These are phyloP conservation scores for Citrullus colocynthis DNA, from an alignment of 306 rosid species.

Conservation along the genomic window DNA sequence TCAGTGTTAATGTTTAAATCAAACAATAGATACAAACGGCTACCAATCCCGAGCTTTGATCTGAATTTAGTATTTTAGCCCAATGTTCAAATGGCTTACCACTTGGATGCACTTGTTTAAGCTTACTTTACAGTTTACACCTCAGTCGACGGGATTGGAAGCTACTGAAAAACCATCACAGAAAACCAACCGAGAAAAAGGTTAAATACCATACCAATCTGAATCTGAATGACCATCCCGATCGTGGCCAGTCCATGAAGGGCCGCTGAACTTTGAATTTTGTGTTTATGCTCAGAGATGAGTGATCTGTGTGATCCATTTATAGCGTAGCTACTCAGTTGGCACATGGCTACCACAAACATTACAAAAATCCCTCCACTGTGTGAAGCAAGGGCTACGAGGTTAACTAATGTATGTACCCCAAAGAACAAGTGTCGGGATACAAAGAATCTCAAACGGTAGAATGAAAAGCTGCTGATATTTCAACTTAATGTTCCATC, in stretches of 20 bases:
- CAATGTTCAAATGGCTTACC: neutral
- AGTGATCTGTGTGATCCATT: neutral
- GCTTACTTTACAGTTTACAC: neutral
- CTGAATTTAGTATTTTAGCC: neutral
- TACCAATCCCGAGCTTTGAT: neutral
- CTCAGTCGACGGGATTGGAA: neutral
- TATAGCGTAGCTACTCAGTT: neutral
- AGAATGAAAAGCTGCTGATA: constrained; percentile 13
- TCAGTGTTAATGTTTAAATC: neutral
- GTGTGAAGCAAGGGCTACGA: neutral
- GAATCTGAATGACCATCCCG: neutral
- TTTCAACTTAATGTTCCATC: constrained; percentile 63
- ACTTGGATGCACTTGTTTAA: neutral
- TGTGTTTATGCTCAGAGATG: neutral
- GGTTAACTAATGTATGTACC: neutral
- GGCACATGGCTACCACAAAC: neutral
- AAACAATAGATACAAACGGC: constrained; percentile 4
- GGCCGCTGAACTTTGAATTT: neutral
- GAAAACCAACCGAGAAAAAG: constrained; percentile 2
- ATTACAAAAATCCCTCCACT: neutral
- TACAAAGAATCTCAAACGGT: neutral
- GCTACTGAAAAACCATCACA: neutral
- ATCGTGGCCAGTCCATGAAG: neutral
- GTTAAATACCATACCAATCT: constrained; percentile 6
- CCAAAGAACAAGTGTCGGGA: neutral